Percentiles rank a stretch among this genome's conserved stretches.
These are phyloP conservation scores for Globisporangium paroecandrum DNA, from an alignment of 352 stramenopile species.

Conservation along the genomic window DNA sequence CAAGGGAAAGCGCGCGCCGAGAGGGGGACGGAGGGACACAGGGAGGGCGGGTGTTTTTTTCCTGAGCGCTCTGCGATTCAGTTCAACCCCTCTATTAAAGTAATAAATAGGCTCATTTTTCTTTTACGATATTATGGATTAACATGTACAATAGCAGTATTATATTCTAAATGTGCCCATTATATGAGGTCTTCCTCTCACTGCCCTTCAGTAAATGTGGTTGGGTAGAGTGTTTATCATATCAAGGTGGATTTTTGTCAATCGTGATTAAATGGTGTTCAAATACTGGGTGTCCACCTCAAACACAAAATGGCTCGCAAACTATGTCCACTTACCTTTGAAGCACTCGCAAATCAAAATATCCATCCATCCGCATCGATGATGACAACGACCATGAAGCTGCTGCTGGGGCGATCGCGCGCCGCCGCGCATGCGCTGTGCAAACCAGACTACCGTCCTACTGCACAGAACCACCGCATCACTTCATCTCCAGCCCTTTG, in stretches of 20 bases:
- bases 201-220: too few species aligned
- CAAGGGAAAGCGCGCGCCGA: not conserved
- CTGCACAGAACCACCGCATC: not conserved
- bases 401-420: constrained; percentile 1
- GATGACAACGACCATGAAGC: not conserved
- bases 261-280: not conserved
- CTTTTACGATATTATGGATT: too few species aligned
- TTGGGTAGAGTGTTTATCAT: not conserved
- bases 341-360: not conserved
- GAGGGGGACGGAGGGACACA: not conserved
- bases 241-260: not conserved
- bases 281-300: not conserved
- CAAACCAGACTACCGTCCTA: not conserved
- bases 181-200: too few species aligned
- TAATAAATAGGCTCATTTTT: too few species aligned
- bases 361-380: too few species aligned
- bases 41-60: not conserved
- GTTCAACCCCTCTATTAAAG: not conserved
- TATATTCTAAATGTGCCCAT: too few species aligned
- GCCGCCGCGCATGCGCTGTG: not conserved
- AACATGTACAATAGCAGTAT: too few species aligned
- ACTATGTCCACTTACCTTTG: not conserved
- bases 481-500: not conserved
- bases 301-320: not conserved
- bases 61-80: not conserved